Evolutionary conservation across 306 rosid species (phyloP), one percentile per base, ranked within the genome.

Genomic region (Canavalia ensiformis): DNA sequence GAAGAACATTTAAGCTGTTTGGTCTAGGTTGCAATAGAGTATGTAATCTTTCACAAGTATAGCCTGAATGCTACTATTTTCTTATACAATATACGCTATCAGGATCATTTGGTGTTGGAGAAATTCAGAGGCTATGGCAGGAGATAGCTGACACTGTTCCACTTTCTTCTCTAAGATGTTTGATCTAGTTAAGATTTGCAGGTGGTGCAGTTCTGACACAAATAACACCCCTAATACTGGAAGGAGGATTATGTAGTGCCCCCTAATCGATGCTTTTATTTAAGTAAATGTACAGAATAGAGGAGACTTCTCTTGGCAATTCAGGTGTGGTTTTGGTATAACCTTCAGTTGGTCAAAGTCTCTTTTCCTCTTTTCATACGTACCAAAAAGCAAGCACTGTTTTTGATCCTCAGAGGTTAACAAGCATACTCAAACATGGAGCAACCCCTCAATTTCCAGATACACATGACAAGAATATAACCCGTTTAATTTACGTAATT

Each of bases 91-190:
- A 18, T 18, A 18, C 25, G 25, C 59, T 49, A 47, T 6, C 60
- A 46, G 28, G 42, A 5, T 50, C 41, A 35, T 37, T 50, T 50
- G 42, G 34, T 7, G 29, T 13, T 62, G 57, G 41, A 54, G 28
- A 49, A 76, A 76, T 63, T 76, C 28, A 10, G 59, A 49, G 59
- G 75, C 52, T 31, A 49, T 49, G 75, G 45, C 7, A 6, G 30
- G 46, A 33, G 46, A 70, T 70, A 70, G 18, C 13, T 2, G 13
- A 11, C 45, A 70, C 60, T 12, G 12, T 3, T 69, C 57, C 44
- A 11, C 4, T 3, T 6, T 45, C 41, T 5, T 68, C 29, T 68
- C 7, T 6, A 33, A 70, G 58, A 70, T 70, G 11, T 13, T 39
- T 37, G 33, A 65, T 65, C 18, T 37, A 65, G 31, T 6, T 5